These are phyloP conservation scores for Trifolium repens DNA, from an alignment of 306 rosid species.

Conservation along the genomic window DNA sequence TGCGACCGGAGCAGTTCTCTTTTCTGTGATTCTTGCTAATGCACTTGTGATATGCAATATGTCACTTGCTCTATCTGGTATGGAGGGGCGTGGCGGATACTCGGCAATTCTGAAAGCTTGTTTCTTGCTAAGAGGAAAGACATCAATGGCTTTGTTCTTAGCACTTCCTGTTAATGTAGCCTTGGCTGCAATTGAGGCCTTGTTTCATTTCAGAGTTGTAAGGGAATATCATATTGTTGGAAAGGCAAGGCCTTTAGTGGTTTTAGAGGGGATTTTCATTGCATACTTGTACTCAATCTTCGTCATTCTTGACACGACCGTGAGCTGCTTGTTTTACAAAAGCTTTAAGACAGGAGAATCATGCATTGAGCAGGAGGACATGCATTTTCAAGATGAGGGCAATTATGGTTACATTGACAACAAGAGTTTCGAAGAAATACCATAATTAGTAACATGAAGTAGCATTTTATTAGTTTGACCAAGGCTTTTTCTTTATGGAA, in stretches of 20 bases:
- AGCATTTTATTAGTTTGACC: conserved; percentile 21
- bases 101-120: conserved; percentile 73
- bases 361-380: conserved; percentile 39
- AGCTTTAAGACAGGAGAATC: conserved; percentile 50
- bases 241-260: conserved; percentile 48
- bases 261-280: conserved; percentile 69
- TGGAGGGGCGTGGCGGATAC: conserved; percentile 72
- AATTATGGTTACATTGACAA: conserved; percentile 29
- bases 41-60: conserved; percentile 70
- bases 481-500: conserved; percentile 24
- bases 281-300: conserved; percentile 81
- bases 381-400: conserved; percentile 43
- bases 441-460: conserved; percentile 43
- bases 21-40: conserved; percentile 85
- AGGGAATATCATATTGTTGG: conserved; percentile 48
- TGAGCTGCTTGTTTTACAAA: conserved; percentile 70
- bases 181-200: conserved; percentile 76
- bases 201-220: conserved; percentile 80
- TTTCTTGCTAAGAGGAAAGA: conserved; percentile 68
- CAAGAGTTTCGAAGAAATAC: conserved; percentile 53
- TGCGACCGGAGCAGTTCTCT: conserved; percentile 74
- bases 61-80: conserved; percentile 72
- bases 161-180: conserved; percentile 74
- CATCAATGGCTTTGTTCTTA: conserved; percentile 71
- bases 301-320: conserved; percentile 72